Percentiles rank a stretch among this genome's conserved stretches.
Conservation (phyloP, 2,329 filamentous ascomycete species). For the Penicillium sp. region DNA sequence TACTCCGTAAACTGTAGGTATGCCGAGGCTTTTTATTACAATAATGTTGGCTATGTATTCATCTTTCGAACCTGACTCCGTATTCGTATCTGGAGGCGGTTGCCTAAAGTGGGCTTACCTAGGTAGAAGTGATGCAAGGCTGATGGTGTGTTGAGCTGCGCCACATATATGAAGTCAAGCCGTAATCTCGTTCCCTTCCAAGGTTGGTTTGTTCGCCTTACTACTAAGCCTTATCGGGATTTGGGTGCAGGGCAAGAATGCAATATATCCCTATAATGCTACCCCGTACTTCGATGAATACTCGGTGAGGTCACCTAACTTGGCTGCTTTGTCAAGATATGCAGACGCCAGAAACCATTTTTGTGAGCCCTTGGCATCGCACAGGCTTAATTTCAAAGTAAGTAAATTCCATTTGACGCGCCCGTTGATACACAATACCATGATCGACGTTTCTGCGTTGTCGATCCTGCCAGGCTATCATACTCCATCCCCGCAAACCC, state of each 20-base stretch:
- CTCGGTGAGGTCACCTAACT: background rate
- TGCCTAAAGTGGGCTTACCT: conserved; percentile 3
- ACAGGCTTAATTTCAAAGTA: background rate
- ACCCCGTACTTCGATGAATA: background rate
- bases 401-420: background rate
- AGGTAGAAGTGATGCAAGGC: background rate
- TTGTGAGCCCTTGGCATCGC: background rate
- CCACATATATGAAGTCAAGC: conserved; percentile 4
- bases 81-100: conserved; percentile 4
- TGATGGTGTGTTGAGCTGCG: conserved; percentile 6
- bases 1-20: background rate
- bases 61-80: background rate
- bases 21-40: background rate
- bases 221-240: background rate
- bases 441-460: conserved; percentile 7
- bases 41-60: background rate
- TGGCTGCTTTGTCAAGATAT: background rate
- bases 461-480: conserved; percentile 2
- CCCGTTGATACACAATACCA: conserved; percentile 1
- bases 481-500: conserved; percentile 3
- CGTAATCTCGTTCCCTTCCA: background rate
- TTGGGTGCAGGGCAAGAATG: background rate
- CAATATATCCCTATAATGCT: background rate
- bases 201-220: background rate
- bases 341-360: background rate